A percentile compares a stretch with the other conserved stretches of the same genome.
phyloP scores from a whole-genome alignment of 139 green algal species.

The Yamagishiella unicocca region DNA sequence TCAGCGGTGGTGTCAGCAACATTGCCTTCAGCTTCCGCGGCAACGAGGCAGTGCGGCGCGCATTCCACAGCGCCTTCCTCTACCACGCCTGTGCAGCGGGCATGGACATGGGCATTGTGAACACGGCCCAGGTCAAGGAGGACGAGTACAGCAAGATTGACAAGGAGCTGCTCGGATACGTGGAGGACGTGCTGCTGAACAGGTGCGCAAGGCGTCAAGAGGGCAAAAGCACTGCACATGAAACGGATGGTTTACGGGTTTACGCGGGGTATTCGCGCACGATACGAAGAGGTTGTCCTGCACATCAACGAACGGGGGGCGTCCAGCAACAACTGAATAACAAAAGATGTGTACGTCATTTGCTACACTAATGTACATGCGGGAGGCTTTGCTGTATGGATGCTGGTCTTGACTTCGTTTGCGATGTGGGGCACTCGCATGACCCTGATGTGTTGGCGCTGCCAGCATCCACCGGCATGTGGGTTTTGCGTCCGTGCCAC shows the following conservation, averaged over 20 bases:
- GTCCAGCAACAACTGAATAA: too few relatives aligned
- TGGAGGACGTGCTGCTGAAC: slow-evolving; percentile 99
- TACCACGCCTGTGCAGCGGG: slow-evolving; percentile 94
- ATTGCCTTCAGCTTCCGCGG: slow-evolving; percentile 99
- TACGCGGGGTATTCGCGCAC: not conserved
- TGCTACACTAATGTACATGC: too few relatives aligned
- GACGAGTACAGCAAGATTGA: slow-evolving; percentile 98
- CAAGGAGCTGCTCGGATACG: slow-evolving; percentile 96
- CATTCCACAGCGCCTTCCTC: slow-evolving; percentile 96
- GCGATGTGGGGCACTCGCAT: too few relatives aligned
- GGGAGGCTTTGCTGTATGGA: too few relatives aligned
- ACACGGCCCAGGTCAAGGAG: slow-evolving; percentile 91
- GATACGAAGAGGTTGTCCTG: not conserved
- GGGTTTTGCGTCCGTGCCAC: too few relatives aligned
- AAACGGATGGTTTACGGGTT: not conserved
- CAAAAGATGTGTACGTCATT: too few relatives aligned
- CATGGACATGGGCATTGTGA: slow-evolving; percentile 99
- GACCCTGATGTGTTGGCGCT: too few relatives aligned
- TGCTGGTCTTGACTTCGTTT: too few relatives aligned
- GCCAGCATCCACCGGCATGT: too few relatives aligned
- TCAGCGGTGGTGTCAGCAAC: slow-evolving; percentile 98
- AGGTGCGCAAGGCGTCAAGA: slow-evolving; percentile 31
- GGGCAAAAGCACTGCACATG: not conserved
- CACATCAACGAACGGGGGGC: too few relatives aligned
- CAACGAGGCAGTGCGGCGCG: slow-evolving; percentile 95